Evolutionary conservation across 352 stramenopile genomes (phyloP), one percentile per base, ranked within the genome.

Genomic region (Globisporangium nagaii): DNA sequence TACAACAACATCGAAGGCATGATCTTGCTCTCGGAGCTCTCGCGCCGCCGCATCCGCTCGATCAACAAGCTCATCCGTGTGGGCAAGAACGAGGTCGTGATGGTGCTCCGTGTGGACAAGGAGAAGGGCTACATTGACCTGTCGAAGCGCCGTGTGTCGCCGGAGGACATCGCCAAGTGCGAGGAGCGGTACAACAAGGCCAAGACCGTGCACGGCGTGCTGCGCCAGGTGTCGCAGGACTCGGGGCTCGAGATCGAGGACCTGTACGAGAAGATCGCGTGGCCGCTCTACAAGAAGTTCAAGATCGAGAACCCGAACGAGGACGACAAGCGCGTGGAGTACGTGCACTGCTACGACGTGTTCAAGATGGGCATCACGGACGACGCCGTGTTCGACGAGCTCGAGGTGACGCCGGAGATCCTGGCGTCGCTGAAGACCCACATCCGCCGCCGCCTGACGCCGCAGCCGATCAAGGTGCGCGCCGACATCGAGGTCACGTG

Each of bases 121-220:
- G 97, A 99, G 63, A 99, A 99, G 84, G 94, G 98, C 24, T 99
- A 99, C 84, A 99, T 99, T 70, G 98, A 99, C 91, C 73, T 99
- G 53, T 98, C 90, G 42, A 99, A 99, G 76, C 93, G 98, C 47
- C 93, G 97, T 55, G 98, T 99, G n/a, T 97, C 90, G 34, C 95
- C 96, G 1, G 98, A 99, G 71, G 98, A 99, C 71, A 97, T 99
- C 40, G 86, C 86, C 43, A 98, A 99, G 65, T 99, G 96, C 71
- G 97, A 99, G 68, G 96, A 99, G 67, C 90, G 94, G 40, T 98
- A 98, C 75, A 99, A 99, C 84, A 99, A 99, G 81, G 96, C 97
- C 66, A 99, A 99, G 81, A 98, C 96, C 2, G 97, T 99, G 28
- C 98, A 99, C 72, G 97, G 93, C 54, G 86, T 96, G 51, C 58